These are phyloP conservation scores for Selaginella tamariscina DNA, from an alignment of 75 land plant species.

Conservation along the genomic window DNA sequence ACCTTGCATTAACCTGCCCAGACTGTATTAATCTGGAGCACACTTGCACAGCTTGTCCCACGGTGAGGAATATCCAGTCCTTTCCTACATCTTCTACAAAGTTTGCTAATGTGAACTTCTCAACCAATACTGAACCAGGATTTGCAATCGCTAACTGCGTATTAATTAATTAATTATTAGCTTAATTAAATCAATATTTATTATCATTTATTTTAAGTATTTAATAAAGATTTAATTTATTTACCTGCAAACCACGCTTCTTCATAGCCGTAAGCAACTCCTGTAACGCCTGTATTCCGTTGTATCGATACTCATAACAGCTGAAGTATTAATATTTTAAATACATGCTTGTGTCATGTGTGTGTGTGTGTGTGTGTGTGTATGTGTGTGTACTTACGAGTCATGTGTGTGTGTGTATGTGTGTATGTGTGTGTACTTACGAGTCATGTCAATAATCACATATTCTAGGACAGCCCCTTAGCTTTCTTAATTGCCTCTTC, in stretches of 20 bases:
- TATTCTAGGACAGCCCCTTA: slow-evolving; percentile 35
- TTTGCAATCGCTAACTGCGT: slow-evolving; percentile 55
- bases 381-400: too few species aligned
- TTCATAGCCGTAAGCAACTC: slow-evolving; percentile 46
- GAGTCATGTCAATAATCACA: slow-evolving; percentile 73
- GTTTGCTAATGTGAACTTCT: slow-evolving; percentile 44
- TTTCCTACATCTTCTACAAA: slow-evolving; percentile 37
- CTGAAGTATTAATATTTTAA: slow-evolving; percentile 25
- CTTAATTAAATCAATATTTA: too few species aligned
- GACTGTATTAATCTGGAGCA: too few species aligned
- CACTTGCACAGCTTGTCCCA: slow-evolving; percentile 51
- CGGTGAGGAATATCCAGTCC: slow-evolving; percentile 43
- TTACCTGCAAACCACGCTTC: slow-evolving; percentile 59
- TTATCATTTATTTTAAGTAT: background rate
- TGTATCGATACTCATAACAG: slow-evolving; percentile 82
- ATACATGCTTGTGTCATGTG: too few species aligned
- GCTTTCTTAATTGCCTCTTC: slow-evolving; percentile 29
- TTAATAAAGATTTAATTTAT: background rate
- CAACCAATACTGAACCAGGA: slow-evolving; percentile 51
- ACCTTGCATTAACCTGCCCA: too few species aligned
- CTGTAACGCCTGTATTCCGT: slow-evolving; percentile 79
- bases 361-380: too few species aligned
- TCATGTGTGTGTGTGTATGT: background rate
- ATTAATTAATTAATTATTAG: too few species aligned
- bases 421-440: slow-evolving; percentile 34